Conservation (phyloP, 169 alveolate genomes). For the Perkinsus olseni region DNA sequence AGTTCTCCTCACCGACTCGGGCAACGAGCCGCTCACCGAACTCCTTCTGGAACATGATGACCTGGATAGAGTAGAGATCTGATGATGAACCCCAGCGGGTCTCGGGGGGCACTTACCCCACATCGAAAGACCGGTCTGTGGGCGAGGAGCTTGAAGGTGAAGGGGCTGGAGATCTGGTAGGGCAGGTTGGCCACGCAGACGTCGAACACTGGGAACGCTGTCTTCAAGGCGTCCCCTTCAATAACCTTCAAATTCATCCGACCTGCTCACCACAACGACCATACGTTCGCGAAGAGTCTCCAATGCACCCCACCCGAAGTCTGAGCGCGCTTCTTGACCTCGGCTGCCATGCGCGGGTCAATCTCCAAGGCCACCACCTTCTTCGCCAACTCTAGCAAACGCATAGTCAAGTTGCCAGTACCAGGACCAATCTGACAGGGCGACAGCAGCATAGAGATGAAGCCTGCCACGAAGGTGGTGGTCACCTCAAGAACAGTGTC, state of each 20-base stretch:
- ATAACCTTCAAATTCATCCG: conserved; percentile 66
- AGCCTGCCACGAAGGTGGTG: conserved; percentile 67
- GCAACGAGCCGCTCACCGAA: conserved; percentile 96
- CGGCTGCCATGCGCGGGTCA: conserved; percentile 98
- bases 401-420: conserved; percentile 93
- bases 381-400: conserved; percentile 87
- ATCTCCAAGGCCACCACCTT: conserved; percentile 95
- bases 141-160: conserved; percentile 90
- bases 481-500: conserved; percentile 97
- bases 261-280: conserved; percentile 38
- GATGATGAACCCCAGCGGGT: background rate
- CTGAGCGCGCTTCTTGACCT: conserved; percentile 88
- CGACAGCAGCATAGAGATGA: background rate
- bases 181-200: conserved; percentile 98
- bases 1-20: conserved; percentile 85
- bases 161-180: conserved; percentile 97
- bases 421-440: conserved; percentile 37
- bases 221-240: conserved; percentile 89
- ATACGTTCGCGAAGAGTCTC: background rate
- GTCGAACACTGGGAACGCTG: conserved; percentile 89
- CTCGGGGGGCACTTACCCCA: conserved; percentile 10
- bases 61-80: conserved; percentile 11
- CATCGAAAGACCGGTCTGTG: conserved; percentile 86
- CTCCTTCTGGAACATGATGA: conserved; percentile 97
- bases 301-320: background rate